phyloP scores from a whole-genome alignment of 140 eudicot genomes.

The Ambrosia hybrid region DNA sequence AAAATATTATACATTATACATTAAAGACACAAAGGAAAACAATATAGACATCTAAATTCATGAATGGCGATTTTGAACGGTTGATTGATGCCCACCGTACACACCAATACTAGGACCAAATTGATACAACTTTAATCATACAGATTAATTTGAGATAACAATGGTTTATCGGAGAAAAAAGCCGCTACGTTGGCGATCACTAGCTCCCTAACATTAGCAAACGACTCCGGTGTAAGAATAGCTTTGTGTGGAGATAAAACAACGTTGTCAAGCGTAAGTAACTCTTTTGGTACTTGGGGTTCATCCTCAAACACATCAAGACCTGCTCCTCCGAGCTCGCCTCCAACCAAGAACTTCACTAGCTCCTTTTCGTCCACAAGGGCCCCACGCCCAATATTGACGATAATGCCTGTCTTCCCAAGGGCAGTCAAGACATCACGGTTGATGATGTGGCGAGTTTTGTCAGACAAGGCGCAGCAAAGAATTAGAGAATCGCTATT shows the following conservation, averaged over 20 bases:
- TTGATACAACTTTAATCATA: neutral
- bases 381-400: slow-evolving; percentile 72
- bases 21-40: no score
- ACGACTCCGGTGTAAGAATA: slow-evolving; percentile 38
- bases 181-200: slow-evolving; percentile 44
- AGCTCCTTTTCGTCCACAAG: slow-evolving; percentile 65
- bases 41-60: no score
- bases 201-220: slow-evolving; percentile 32
- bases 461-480: slow-evolving; percentile 51
- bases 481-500: slow-evolving; percentile 45
- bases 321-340: slow-evolving; percentile 78
- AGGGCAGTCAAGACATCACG: slow-evolving; percentile 46
- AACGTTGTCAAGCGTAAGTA: slow-evolving; percentile 49
- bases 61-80: no score
- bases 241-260: slow-evolving; percentile 66
- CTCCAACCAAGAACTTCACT: slow-evolving; percentile 43
- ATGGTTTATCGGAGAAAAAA: slow-evolving; percentile 51
- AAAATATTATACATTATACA: no score
- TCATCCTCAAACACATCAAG: slow-evolving; percentile 68
- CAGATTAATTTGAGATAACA: slow-evolving; percentile 41
- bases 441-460: slow-evolving; percentile 55
- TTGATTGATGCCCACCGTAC: neutral
- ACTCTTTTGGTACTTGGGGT: slow-evolving; percentile 57
- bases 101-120: neutral
- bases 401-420: slow-evolving; percentile 54